Base-by-base conservation (phyloP, 768 basidiomycete species). In the Calocera viscosa region DNA sequence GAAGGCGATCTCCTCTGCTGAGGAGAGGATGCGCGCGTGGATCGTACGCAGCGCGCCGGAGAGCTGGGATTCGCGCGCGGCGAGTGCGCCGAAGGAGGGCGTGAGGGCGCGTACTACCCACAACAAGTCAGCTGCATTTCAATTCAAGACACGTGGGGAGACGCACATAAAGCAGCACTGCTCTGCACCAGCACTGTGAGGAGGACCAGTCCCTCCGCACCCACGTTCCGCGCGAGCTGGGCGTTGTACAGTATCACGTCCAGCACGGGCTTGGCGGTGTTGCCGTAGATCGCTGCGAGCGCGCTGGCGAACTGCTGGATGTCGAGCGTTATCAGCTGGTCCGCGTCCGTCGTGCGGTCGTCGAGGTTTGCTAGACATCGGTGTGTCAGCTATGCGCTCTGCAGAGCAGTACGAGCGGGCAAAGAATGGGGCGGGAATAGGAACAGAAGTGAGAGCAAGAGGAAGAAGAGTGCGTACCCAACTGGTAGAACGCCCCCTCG, bases 311-410 rank as follows among this genome's bases (percentile, higher is more conserved):
- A 98, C 65, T 88, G 88, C 74, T 94, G 91, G 63, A 97, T 93
- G 75, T 98, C 95, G 67, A 94, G 87, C 1, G 93, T 95, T 65
- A 96, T 90, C 88, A 94, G 93, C 89, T 96, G 93, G 75, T 97
- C 94, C 17, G 91, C 89, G 71, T 97, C 96, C 80, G 93, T 93
- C 64, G 97, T 93, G 64, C 95, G 81, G 74, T 97, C 95, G 73
- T 97, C 94, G 71, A 98, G 77, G 75, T 96, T 96, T 49, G 90
- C 93, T 91, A 72, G 26, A 66, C 30, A 30, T 24, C 43, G 24
- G 5, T 47, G 10, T 30, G 60, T 17, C 24, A n/a, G n/a, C n/a
- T n/a, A n/a, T n/a, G n/a, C n/a, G n/a, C n/a, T n/a, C n/a, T n/a
- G n/a, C n/a, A n/a, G n/a, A n/a, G n/a, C n/a, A 39, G 38, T 16